Conservation (phyloP, 2,329 filamentous ascomycete species). For the Aspergillus ruber region DNA sequence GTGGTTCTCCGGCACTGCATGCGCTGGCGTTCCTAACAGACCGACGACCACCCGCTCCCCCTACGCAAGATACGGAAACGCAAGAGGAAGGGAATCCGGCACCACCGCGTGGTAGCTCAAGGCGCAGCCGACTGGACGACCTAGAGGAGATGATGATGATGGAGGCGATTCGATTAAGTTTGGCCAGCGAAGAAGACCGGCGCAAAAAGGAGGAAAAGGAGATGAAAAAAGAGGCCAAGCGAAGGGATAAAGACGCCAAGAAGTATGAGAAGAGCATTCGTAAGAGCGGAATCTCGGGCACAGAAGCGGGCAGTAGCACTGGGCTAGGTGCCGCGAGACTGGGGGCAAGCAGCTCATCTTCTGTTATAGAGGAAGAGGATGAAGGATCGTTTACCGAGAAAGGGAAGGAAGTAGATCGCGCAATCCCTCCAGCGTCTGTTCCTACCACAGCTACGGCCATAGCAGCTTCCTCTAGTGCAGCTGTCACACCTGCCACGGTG, state of each 20-base stretch:
- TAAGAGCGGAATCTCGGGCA: conserved; percentile 45
- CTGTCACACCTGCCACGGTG: neutral
- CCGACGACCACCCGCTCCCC: conserved; percentile 25
- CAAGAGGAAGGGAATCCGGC: conserved; percentile 31
- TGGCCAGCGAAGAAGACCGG: conserved; percentile 92
- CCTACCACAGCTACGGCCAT: conserved; percentile 8
- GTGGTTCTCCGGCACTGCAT: conserved; percentile 37
- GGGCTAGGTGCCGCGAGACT: conserved; percentile 46
- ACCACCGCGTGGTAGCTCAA: conserved; percentile 46
- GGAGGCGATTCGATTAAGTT: conserved; percentile 83
- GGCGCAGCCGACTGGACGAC: conserved; percentile 68
- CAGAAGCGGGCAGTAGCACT: conserved; percentile 48
- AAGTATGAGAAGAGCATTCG: conserved; percentile 64
- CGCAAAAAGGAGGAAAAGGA: conserved; percentile 79
- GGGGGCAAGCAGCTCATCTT: conserved; percentile 29
- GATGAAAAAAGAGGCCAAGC: conserved; percentile 74
- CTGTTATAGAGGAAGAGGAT: conserved; percentile 24
- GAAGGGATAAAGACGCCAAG: conserved; percentile 74
- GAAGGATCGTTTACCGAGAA: conserved; percentile 46
- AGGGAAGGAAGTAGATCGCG: conserved; percentile 64
- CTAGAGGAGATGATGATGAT: conserved; percentile 98
- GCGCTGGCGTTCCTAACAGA: conserved; percentile 44
- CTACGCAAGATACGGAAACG: conserved; percentile 30
- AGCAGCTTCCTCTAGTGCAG: conserved; percentile 24
- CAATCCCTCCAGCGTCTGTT: conserved; percentile 13